Percentiles rank a stretch among this genome's conserved stretches.
Evolutionary conservation across 495 filamentous ascomycete genomes (phyloP).

Genomic region (Aspergillus wentii): DNA sequence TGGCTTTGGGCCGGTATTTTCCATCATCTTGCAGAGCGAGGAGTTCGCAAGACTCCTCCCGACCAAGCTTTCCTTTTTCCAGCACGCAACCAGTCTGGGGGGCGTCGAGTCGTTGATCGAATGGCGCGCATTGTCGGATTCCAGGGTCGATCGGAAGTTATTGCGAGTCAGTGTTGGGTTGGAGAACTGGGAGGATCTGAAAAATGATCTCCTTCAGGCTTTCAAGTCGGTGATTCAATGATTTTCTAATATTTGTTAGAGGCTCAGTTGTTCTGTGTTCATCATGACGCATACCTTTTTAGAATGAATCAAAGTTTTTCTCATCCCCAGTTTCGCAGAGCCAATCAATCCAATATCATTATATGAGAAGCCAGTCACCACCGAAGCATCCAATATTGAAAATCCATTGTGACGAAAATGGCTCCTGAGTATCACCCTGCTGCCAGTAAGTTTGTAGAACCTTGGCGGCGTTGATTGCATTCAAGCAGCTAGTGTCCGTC

Average conservation of each 20-base stretch:
- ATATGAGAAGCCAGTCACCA: conserved; percentile 39
- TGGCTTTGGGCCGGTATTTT: conserved; percentile 78
- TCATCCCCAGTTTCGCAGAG: too few species aligned
- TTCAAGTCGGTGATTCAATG: conserved; percentile 27
- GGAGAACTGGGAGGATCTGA: conserved; percentile 73
- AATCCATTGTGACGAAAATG: conserved; percentile 25
- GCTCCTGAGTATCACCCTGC: conserved; percentile 3
- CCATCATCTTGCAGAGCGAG: conserved; percentile 52
- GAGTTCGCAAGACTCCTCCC: conserved; percentile 61
- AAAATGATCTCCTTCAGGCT: conserved; percentile 61
- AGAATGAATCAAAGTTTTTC: too few species aligned
- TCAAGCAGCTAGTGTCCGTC: conserved; percentile 31
- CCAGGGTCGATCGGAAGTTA: conserved; percentile 57
- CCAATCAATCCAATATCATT: too few species aligned
- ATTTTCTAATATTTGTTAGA: too few species aligned
- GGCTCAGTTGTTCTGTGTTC: too few species aligned
- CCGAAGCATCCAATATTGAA: conserved; percentile 30
- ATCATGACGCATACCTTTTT: too few species aligned
- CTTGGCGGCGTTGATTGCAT: conserved; percentile 26
- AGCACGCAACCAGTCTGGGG: conserved; percentile 86
- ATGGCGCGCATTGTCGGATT: conserved; percentile 65
- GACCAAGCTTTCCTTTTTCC: conserved; percentile 68
- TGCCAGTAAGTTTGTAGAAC: conserved; percentile 18
- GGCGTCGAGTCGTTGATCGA: conserved; percentile 81
- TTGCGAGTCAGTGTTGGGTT: conserved; percentile 74